A percentile compares a stretch with the other conserved stretches of the same genome.
These are phyloP conservation scores for Candida sanyaensis DNA, from an alignment of 1,139 yeast genomes.

Conservation along the genomic window DNA sequence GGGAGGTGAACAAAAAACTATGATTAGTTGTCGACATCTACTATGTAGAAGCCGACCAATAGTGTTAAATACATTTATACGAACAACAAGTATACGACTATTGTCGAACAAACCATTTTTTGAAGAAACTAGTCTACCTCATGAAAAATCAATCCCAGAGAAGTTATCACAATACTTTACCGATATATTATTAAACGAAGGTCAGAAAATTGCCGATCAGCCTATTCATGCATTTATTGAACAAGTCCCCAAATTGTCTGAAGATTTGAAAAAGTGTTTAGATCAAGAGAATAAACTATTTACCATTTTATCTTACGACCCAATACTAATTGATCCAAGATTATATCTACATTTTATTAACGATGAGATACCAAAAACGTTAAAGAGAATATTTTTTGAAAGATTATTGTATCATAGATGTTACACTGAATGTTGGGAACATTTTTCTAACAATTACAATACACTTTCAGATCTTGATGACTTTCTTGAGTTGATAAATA, in stretches of 20 bases:
- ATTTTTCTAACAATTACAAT: slow-evolving; percentile 25
- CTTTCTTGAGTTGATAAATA: slow-evolving; percentile 22
- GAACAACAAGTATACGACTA: slow-evolving; percentile 7
- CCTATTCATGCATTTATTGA: slow-evolving; percentile 8
- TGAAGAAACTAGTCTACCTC: slow-evolving; percentile 1
- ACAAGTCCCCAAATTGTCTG: slow-evolving; percentile 19
- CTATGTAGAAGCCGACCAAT: slow-evolving; percentile 5
- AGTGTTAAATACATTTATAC: slow-evolving; percentile 10
- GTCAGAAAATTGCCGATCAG: slow-evolving; percentile 5
- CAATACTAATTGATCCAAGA: slow-evolving; percentile 31
- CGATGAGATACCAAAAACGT: slow-evolving; percentile 9
- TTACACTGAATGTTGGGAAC: slow-evolving; percentile 33
- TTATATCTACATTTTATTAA: slow-evolving; percentile 23
- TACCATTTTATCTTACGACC: slow-evolving; percentile 33
- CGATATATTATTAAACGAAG: slow-evolving; percentile 6
- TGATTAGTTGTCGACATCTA: neutral
- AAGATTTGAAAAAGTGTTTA: slow-evolving; percentile 15
- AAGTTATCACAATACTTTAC: slow-evolving; percentile 10
- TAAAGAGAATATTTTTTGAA: slow-evolving; percentile 24
- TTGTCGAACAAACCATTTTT: slow-evolving; percentile 7
- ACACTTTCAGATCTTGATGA: slow-evolving; percentile 42
- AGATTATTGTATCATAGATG: slow-evolving; percentile 34
- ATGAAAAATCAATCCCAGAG: slow-evolving; percentile 4
- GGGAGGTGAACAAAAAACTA: neutral
- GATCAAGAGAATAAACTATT: slow-evolving; percentile 34